Base-by-base conservation (phyloP, 2,329 filamentous ascomycete genomes). In the Neocatenulostroma microsporum region DNA sequence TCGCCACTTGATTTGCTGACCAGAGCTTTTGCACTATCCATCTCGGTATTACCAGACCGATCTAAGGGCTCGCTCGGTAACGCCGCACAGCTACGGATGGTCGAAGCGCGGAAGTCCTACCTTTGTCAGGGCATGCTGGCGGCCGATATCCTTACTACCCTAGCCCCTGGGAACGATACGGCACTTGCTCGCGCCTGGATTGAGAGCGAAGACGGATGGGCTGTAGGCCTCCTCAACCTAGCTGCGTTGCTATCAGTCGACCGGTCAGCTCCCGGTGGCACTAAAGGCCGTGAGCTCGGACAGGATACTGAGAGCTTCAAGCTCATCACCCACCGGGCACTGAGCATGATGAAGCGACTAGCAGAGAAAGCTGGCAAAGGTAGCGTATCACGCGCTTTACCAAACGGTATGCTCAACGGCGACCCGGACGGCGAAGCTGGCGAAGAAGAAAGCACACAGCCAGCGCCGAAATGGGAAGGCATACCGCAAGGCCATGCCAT, bases 121-220 rank as follows among this genome's bases (percentile, higher is more conserved):
- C 66, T 98, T 9, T 91, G 94, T 73, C 91, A 98, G 62, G 88
- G 87, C 1, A 76, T 96, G 51, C 70, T 96, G 5, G 84, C 87
- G 1, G 88, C 86, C 0, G 88, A 96, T 49, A 93, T 96, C 34
- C 66, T 96, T 3, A 78, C 86, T 0, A 80, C 80, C 8, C 69
- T 95, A 19, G 76, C 78, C 3, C 55, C 52, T 3, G 45, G 45
- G 24, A 53, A 51, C 27, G 49, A 57, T n/a, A 44, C 50, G 12
- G 73, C 76, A 3, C 64, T 95, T 6, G 82, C 88, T 3, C 76
- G 77, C 38, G 70, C 75, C 0, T 96, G 91, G 88, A 73, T 96
- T 6, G 77, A 80, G 25, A 86, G 84, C 3, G 78, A 82, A 27
- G 87, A 93, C 50, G 84, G 84, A 0, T 91, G 94, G 59, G 82